Conservation (phyloP, 2,329 filamentous ascomycete genomes). For the Fusarium euwallaceae region DNA sequence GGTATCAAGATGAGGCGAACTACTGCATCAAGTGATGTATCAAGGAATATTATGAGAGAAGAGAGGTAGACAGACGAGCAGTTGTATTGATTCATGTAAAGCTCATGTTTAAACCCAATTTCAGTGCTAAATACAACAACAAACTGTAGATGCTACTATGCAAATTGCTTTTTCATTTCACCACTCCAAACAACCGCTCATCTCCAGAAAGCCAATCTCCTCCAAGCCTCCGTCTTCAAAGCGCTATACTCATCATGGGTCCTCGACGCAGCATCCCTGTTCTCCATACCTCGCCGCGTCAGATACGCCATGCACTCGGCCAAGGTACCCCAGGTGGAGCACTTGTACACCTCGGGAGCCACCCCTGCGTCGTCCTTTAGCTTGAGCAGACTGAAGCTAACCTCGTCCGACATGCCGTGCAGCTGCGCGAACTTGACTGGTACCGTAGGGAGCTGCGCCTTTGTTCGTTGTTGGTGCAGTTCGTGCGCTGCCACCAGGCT, state of each 20-base stretch:
- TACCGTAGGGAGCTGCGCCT: slow-evolving; percentile 49
- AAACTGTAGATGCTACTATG: neutral
- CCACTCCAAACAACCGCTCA: neutral
- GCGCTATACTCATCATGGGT: slow-evolving; percentile 49
- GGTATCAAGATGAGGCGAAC: neutral
- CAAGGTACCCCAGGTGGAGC: slow-evolving; percentile 56
- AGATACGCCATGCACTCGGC: slow-evolving; percentile 56
- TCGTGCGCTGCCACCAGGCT: slow-evolving; percentile 58
- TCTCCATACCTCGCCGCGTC: slow-evolving; percentile 54
- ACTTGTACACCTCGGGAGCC: slow-evolving; percentile 55
- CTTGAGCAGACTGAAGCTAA: slow-evolving; percentile 63
- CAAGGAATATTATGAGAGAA: neutral
- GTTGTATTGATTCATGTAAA: neutral
- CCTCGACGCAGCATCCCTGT: slow-evolving; percentile 53
- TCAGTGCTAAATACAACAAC: neutral
- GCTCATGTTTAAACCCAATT: neutral
- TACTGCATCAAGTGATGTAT: neutral
- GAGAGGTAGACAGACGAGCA: neutral
- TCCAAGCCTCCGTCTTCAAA: slow-evolving; percentile 47
- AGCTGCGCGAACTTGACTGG: slow-evolving; percentile 65
- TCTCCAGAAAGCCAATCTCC: slow-evolving; percentile 47
- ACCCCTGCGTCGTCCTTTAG: slow-evolving; percentile 44
- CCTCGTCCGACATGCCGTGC: slow-evolving; percentile 70
- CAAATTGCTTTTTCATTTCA: slow-evolving; percentile 9
- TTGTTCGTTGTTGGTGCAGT: slow-evolving; percentile 58